These are phyloP conservation scores for Globisporangium nagaii DNA, from an alignment of 352 stramenopile species.

Conservation along the genomic window DNA sequence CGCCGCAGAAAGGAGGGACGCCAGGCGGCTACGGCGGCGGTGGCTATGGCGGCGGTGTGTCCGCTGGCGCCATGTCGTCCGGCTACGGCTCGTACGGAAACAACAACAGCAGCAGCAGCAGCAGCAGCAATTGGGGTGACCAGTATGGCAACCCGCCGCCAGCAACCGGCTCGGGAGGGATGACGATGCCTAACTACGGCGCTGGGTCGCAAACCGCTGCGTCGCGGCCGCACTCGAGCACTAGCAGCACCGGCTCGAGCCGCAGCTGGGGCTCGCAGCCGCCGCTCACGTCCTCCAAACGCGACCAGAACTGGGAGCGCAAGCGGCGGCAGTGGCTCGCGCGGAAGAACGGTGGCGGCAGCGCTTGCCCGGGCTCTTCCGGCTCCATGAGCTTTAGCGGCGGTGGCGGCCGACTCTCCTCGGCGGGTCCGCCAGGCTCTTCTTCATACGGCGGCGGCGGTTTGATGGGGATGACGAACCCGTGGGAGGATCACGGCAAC, in stretches of 20 bases:
- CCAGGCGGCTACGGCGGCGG: background rate
- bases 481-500: constrained; percentile 5
- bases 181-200: constrained; percentile 2
- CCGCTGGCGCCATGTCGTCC: background rate
- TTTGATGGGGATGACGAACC: background rate
- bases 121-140: constrained; percentile 6
- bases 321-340: constrained; percentile 67
- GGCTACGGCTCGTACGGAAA: background rate
- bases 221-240: constrained; percentile 2
- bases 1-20: background rate
- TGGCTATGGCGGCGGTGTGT: background rate
- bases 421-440: constrained; percentile 6
- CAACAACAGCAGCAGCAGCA: constrained; percentile 18
- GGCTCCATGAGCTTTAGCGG: background rate
- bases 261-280: constrained; percentile 35
- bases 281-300: constrained; percentile 68
- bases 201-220: background rate
- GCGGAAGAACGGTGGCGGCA: constrained; percentile 38
- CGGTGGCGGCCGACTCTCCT: background rate
- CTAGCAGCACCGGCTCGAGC: constrained; percentile 8
- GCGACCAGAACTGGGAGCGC: constrained; percentile 79
- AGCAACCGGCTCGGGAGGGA: background rate
- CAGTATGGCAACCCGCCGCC: constrained; percentile 9
- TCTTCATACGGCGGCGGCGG: constrained; percentile 5
- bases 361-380: background rate